These are phyloP conservation scores for Xylaria sp. DNA, from an alignment of 2,329 filamentous ascomycete genomes.

Conservation along the genomic window DNA sequence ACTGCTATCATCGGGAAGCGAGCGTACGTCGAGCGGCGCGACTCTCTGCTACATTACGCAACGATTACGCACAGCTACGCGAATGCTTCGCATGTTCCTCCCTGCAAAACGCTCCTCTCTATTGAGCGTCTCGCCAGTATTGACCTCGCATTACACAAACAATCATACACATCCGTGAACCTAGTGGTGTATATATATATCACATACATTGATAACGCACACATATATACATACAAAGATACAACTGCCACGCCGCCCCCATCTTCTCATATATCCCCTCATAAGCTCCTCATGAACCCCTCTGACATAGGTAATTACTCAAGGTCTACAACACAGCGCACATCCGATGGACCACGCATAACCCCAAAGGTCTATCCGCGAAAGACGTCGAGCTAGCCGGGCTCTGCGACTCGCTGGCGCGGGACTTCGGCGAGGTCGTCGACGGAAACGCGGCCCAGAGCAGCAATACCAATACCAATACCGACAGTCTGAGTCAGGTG, in stretches of 20 bases:
- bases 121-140: neutral
- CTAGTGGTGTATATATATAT: neutral
- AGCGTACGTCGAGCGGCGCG: constrained; percentile 1
- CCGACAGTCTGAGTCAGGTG: constrained; percentile 52
- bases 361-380: constrained; percentile 70
- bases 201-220: neutral
- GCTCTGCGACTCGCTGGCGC: constrained; percentile 69
- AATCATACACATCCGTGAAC: neutral
- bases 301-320: constrained; percentile 30
- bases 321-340: constrained; percentile 76
- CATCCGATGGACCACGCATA: constrained; percentile 79
- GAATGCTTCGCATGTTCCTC: neutral
- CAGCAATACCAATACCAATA: neutral
- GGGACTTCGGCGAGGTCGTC: constrained; percentile 65
- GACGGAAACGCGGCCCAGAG: constrained; percentile 21
- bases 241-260: neutral
- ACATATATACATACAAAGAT: neutral
- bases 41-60: neutral
- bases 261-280: neutral
- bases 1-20: neutral
- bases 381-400: constrained; percentile 71
- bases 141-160: neutral
- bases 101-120: neutral
- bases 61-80: neutral
- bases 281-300: neutral